Evolutionary conservation across 768 basidiomycete genomes (phyloP).

Genomic region (Tremella fuciformis): DNA sequence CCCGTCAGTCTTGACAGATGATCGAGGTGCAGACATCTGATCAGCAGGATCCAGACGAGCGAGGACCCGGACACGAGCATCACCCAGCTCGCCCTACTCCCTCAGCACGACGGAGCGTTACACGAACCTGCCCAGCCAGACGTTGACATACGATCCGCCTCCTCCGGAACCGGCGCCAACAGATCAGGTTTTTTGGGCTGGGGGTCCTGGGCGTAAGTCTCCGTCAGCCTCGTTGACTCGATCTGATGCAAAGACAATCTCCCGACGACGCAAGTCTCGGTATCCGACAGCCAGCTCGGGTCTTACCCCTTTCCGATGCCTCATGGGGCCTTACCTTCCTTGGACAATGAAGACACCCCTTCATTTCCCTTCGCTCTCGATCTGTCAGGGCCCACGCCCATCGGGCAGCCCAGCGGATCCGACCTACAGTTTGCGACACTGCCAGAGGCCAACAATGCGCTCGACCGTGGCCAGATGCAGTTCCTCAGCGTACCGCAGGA

Average conservation of each 20-base stretch:
- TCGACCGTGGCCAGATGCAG: constrained; percentile 1
- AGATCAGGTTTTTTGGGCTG: constrained; percentile 6
- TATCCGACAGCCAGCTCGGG: constrained; percentile 2
- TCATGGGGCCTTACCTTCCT: constrained; percentile 24
- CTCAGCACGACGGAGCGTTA: constrained; percentile 2
- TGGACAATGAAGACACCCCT: constrained; percentile 14
- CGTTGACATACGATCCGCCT: background rate
- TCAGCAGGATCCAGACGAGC: background rate
- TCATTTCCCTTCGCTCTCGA: too few species aligned
- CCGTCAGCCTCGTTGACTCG: too few species aligned
- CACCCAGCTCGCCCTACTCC: constrained; percentile 17
- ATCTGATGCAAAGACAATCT: too few species aligned
- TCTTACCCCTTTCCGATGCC: constrained; percentile 43
- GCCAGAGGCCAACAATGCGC: constrained; percentile 1
- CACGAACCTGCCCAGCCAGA: constrained; percentile 12
- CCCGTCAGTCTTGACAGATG: constrained; percentile 14
- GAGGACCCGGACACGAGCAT: constrained; percentile 2
- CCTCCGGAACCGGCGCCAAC: background rate
- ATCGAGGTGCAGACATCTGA: background rate
- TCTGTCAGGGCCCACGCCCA: too few species aligned
- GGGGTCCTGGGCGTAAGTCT: constrained; percentile 10
- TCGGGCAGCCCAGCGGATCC: too few species aligned
- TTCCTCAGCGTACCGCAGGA: background rate
- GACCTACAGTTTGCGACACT: too few species aligned
- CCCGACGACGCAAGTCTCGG: constrained; percentile 1